These are phyloP conservation scores for Lactuca sativa DNA, from an alignment of 129 eudicot species.

Conservation along the genomic window DNA sequence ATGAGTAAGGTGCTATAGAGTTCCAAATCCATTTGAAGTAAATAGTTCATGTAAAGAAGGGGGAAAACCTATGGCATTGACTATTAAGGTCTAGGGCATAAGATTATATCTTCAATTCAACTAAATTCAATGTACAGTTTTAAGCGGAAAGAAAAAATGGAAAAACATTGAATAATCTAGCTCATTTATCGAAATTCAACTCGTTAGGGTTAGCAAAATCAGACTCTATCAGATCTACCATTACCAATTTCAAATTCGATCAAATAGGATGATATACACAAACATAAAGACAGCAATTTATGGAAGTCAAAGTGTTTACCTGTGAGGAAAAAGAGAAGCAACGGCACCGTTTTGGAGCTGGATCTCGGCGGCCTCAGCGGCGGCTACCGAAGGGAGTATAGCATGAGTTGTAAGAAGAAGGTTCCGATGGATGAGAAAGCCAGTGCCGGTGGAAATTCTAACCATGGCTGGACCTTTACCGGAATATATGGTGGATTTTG, in stretches of 20 bases:
- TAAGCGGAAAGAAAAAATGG: background rate
- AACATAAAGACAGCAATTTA: constrained; percentile 5
- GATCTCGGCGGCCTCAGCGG: constrained; percentile 91
- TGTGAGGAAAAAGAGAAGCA: constrained; percentile 80
- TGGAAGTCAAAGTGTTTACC: constrained; percentile 32
- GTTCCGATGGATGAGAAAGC: constrained; percentile 77
- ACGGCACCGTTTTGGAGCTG: constrained; percentile 69
- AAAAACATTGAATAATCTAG: background rate
- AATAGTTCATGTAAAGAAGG: too few species aligned
- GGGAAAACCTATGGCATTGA: background rate
- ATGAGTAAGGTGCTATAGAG: background rate
- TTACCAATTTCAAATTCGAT: background rate
- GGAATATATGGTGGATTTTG: constrained; percentile 69
- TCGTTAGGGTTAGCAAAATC: constrained; percentile 21
- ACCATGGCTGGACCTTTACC: constrained; percentile 74
- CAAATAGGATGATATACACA: constrained; percentile 1
- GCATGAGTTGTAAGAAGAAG: constrained; percentile 84
- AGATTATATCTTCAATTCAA: constrained; percentile 12
- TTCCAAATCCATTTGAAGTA: background rate
- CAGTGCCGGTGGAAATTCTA: constrained; percentile 55
- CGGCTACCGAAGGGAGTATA: constrained; percentile 66
- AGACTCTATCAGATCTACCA: constrained; percentile 21
- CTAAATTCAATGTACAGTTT: background rate
- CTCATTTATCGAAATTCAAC: background rate
- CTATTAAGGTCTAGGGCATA: constrained; percentile 9